These are phyloP conservation scores for Pseudocercospora fuligena DNA, from an alignment of 2,329 filamentous ascomycete genomes.

Conservation along the genomic window DNA sequence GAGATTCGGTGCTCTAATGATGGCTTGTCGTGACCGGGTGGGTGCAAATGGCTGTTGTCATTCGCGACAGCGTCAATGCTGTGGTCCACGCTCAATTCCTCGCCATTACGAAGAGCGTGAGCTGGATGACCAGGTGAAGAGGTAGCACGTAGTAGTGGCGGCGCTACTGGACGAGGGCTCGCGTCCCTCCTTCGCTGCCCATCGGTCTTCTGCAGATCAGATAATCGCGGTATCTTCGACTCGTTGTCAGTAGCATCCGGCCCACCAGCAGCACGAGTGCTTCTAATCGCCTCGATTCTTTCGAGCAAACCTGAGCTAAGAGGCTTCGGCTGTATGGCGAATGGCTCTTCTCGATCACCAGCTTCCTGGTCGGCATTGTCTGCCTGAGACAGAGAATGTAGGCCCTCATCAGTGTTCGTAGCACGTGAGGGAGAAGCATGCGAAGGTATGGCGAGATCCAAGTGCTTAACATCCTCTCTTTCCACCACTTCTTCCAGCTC, in stretches of 20 bases:
- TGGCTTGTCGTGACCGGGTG: constrained; percentile 4
- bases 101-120: constrained; percentile 35
- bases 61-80: constrained; percentile 33
- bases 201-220: constrained; percentile 40
- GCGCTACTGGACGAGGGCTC: constrained; percentile 47
- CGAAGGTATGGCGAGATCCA: constrained; percentile 63
- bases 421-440: constrained; percentile 10
- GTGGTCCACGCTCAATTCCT: constrained; percentile 25
- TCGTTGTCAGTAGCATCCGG: constrained; percentile 32
- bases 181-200: constrained; percentile 38
- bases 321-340: constrained; percentile 41
- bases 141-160: constrained; percentile 56
- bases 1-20: constrained; percentile 73
- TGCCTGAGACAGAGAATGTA: constrained; percentile 19
- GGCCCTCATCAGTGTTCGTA: neutral
- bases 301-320: constrained; percentile 43
- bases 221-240: constrained; percentile 43
- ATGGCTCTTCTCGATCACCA: constrained; percentile 33
- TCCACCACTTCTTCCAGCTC: constrained; percentile 43
- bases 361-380: constrained; percentile 25
- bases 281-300: constrained; percentile 45
- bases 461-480: constrained; percentile 62
- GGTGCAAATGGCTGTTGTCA: constrained; percentile 1
- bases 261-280: constrained; percentile 32
- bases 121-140: constrained; percentile 51